A percentile compares a stretch with the other conserved stretches of the same genome.
Evolutionary conservation across 306 rosid genomes (phyloP).

Genomic region (apple (Malus domestica)): ASM211411v1 NC_041804.1:6230501-6231000

Average conservation of each 20-base stretch:
- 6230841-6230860: neutral
- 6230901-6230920: neutral
- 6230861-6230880: neutral
- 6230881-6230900: constrained; percentile 2
- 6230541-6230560: constrained; percentile 30
- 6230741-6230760: constrained; percentile 34
- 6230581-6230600: constrained; percentile 9
- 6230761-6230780: constrained; percentile 19
- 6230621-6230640: constrained; percentile 10
- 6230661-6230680: constrained; percentile 14
- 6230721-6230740: constrained; percentile 38
- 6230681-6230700: constrained; percentile 54
- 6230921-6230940: too few relatives aligned
- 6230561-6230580: constrained; percentile 15
- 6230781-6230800: constrained; percentile 22
- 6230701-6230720: constrained; percentile 60
- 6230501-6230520: constrained; percentile 87
- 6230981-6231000: too few relatives aligned
- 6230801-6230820: constrained; percentile 15
- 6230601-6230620: neutral
- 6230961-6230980: too few relatives aligned
- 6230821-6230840: neutral
- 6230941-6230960: too few relatives aligned
- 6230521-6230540: constrained; percentile 72
- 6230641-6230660: neutral